A percentile compares a stretch with the other conserved stretches of the same genome.
These are phyloP conservation scores for Nothophoma quercina DNA, from an alignment of 2,329 filamentous ascomycete genomes.

Conservation along the genomic window DNA sequence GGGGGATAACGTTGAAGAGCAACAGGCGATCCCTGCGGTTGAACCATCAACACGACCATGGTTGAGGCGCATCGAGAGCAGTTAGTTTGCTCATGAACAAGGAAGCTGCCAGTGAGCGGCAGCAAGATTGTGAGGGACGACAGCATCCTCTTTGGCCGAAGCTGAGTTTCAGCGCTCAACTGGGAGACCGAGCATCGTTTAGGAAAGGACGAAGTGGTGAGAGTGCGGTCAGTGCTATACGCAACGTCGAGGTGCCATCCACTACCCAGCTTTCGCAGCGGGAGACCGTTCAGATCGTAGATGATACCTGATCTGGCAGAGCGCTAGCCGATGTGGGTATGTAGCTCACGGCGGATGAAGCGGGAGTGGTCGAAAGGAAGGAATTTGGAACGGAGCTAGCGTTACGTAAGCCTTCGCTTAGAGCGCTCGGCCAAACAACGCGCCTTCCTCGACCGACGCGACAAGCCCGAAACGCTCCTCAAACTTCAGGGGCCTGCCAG, in stretches of 20 bases:
- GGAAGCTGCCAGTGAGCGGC: constrained; percentile 29
- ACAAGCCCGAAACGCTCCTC: constrained; percentile 37
- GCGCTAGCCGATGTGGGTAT: constrained; percentile 3
- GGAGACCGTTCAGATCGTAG: background rate
- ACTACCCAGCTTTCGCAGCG: constrained; percentile 15
- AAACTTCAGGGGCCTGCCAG: constrained; percentile 32
- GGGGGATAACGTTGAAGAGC: constrained; percentile 30
- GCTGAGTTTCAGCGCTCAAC: constrained; percentile 37
- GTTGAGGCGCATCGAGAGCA: constrained; percentile 22
- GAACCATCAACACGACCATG: constrained; percentile 35
- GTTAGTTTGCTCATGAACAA: constrained; percentile 22
- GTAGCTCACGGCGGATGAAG: background rate
- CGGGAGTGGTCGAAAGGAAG: constrained; percentile 1
- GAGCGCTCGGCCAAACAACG: constrained; percentile 6
- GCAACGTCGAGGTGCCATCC: constrained; percentile 23
- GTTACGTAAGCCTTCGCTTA: constrained; percentile 13
- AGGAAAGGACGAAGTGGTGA: constrained; percentile 26
- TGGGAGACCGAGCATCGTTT: constrained; percentile 32
- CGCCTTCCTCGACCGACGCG: constrained; percentile 22
- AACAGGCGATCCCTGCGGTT: constrained; percentile 43
- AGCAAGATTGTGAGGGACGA: constrained; percentile 16
- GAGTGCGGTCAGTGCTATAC: constrained; percentile 21
- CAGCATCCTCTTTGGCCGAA: constrained; percentile 35
- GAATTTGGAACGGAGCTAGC: background rate
- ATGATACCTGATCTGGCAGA: background rate